These are phyloP conservation scores for Irpex sp. DNA, from an alignment of 1,284 basidiomycete genomes.

Conservation along the genomic window DNA sequence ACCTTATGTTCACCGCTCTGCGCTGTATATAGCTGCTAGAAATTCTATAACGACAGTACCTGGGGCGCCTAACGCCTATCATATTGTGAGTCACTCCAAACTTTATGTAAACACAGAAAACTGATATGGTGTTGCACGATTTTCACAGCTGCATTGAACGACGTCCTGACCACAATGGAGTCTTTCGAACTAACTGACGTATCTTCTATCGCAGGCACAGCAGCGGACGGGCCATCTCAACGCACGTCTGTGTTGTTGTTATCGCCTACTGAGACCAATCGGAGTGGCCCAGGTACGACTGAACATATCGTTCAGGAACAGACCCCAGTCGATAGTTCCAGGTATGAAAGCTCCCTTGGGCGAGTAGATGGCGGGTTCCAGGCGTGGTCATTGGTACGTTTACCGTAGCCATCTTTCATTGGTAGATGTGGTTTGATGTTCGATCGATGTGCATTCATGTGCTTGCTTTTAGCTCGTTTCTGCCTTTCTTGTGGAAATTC, in stretches of 20 bases:
- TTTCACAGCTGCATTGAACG: background rate
- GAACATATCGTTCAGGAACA: too few relatives aligned
- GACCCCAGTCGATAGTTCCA: background rate
- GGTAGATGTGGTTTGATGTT: too few relatives aligned
- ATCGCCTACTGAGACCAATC: background rate
- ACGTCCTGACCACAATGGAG: background rate
- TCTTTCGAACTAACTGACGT: background rate
- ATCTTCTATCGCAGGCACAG: background rate
- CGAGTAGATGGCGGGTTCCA: background rate
- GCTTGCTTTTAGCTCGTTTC: background rate
- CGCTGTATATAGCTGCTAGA: too few relatives aligned
- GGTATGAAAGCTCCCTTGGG: background rate
- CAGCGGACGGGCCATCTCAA: background rate
- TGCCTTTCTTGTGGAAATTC: conserved; percentile 27
- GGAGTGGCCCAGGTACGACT: background rate
- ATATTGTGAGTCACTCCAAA: background rate
- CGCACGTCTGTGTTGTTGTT: background rate
- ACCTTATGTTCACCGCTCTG: background rate
- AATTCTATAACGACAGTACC: too few relatives aligned
- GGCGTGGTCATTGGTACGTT: background rate
- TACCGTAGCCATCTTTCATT: background rate
- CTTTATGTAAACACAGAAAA: background rate
- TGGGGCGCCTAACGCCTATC: too few relatives aligned
- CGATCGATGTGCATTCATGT: too few relatives aligned
- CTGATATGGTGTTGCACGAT: too few relatives aligned